Evolutionary conservation across 2,329 filamentous ascomycete genomes (phyloP), one percentile per base, ranked within the genome.

Genomic region (Pestalotiopsis sp.): DNA sequence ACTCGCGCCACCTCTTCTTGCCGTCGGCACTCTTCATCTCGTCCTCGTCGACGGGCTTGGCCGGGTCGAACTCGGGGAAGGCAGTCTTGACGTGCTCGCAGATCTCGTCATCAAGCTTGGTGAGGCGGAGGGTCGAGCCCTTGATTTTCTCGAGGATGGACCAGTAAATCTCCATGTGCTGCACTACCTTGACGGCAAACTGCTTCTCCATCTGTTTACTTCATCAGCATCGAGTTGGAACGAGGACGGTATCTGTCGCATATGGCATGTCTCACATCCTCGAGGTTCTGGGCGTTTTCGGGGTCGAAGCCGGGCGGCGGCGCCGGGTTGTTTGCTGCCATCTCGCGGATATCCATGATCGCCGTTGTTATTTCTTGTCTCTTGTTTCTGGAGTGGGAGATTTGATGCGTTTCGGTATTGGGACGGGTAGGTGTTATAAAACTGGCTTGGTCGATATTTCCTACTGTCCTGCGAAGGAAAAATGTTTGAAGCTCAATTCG

Each of bases 151-250:
- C 92, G 75, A 99, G 92, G 78, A 99, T 95, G 66, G 91, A 87
- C 95, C 95, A 99, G 87, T 99, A 98, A 63, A 95, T 98, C 78
- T 93, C 89, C 88, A 99, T 93, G 82, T 99, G 96, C 82, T 97
- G 93, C 49, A 98, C 96, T 65, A 92, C 95, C 85, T 98, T 98
- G 76, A 99, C 96, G 38, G 96, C 96, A 78, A 99, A 99, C 82
- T 98, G 96, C 87, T 98, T 97, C 88, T 99, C 96, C 80, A 99
- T 98, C 93, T 97, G 73, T 57, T 7, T 20, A 17, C 9, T 5
- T 2, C 31, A 36, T 36, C 31, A 36, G 31, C 7, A 36, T 36
- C 31, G 31, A 36, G 31, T 9, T 6, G 31, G 31, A 6, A 36
- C 31, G 31, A 36, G 31, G 31, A 9, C 31, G 31, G 7, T 2